Conservation (phyloP, 768 basidiomycete species). For the Russula foetens region DNA sequence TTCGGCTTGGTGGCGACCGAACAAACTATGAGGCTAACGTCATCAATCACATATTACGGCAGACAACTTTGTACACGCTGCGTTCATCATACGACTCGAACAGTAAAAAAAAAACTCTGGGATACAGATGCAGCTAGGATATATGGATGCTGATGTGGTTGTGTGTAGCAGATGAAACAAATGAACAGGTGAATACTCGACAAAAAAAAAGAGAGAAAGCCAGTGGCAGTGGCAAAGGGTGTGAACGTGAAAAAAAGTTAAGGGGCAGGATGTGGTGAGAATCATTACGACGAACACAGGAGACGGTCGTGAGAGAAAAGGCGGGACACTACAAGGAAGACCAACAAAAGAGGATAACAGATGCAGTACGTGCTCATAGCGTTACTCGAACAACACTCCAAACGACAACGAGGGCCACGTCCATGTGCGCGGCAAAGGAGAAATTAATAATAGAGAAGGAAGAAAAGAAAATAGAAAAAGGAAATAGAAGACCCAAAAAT, state of each 20-base stretch:
- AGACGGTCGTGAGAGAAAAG: not conserved
- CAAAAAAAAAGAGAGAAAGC: too few species aligned
- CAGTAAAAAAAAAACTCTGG: conserved; percentile 1
- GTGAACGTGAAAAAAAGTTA: too few species aligned
- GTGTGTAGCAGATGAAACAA: conserved; percentile 19
- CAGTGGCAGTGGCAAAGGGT: too few species aligned
- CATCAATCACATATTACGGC: too few species aligned
- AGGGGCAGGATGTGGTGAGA: too few species aligned
- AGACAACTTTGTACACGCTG: too few species aligned
- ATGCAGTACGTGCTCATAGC: conserved; percentile 17
- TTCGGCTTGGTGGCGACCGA: too few species aligned
- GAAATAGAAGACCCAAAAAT: not conserved
- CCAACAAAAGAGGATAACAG: not conserved
- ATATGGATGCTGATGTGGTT: conserved; percentile 18
- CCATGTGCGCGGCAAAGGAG: not conserved
- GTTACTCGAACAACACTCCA: conserved; percentile 19
- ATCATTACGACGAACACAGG: too few species aligned
- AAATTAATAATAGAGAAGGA: not conserved
- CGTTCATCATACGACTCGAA: not conserved
- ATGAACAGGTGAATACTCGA: not conserved
- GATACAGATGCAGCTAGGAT: conserved; percentile 22
- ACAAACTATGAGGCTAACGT: too few species aligned
- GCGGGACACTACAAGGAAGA: not conserved
- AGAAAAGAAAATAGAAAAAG: not conserved
- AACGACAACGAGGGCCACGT: not conserved